A percentile compares a stretch with the other conserved stretches of the same genome.
Conservation (phyloP, 208 protist genomes). For the Acanthamoeba quina region DNA sequence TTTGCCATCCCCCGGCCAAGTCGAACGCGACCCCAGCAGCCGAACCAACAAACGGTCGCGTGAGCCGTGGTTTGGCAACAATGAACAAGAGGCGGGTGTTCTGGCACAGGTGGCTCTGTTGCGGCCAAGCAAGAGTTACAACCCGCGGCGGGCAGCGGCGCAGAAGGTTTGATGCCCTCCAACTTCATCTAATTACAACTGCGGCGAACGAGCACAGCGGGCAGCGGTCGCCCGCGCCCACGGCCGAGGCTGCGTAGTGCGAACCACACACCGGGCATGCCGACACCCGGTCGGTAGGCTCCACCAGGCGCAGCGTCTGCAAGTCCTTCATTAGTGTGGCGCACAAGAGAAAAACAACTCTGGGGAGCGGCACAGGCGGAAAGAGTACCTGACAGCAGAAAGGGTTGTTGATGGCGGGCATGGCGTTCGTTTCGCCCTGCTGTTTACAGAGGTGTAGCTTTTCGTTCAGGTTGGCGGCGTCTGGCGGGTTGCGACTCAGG, state of each 20-base stretch:
- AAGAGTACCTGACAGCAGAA: neutral
- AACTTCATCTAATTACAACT: constrained; percentile 5
- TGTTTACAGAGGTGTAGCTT: constrained; percentile 50
- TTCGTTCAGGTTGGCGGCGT: constrained; percentile 21
- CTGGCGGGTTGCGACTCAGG: constrained; percentile 38
- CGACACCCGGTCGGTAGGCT: neutral
- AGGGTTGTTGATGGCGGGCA: neutral
- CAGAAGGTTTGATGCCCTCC: too few species aligned
- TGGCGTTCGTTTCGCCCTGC: neutral
- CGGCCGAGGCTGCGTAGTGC: neutral
- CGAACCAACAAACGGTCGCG: neutral
- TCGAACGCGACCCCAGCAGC: neutral
- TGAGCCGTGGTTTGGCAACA: neutral
- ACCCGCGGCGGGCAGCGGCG: too few species aligned
- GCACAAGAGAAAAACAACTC: neutral
- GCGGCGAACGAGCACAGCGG: constrained; percentile 18
- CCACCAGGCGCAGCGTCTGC: constrained; percentile 13
- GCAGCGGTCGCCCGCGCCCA: neutral
- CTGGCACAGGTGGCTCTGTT: too few species aligned
- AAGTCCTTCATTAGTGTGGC: neutral
- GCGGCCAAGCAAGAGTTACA: too few species aligned
- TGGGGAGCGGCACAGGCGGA: too few species aligned
- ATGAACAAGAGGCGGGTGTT: neutral
- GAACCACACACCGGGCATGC: neutral
- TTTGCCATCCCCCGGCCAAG: neutral